phyloP scores from a whole-genome alignment of 2,329 filamentous ascomycete genomes.

The Fusarium sp. region DNA sequence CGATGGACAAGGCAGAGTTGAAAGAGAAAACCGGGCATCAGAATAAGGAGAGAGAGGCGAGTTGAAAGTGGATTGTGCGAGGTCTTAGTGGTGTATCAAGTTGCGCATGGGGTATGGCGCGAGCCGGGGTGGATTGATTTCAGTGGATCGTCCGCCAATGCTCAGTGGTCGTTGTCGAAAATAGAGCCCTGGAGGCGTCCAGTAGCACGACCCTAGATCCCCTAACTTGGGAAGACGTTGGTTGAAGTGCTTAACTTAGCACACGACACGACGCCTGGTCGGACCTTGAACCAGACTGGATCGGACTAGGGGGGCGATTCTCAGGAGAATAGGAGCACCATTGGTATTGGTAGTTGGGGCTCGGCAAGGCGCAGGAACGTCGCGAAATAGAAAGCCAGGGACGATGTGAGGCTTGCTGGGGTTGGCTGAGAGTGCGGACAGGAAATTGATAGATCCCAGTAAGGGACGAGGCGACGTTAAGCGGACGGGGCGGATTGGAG shows the following conservation, averaged over 20 bases:
- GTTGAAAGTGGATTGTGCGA: slow-evolving; percentile 38
- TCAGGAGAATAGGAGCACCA: slow-evolving; percentile 41
- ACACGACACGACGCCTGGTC: slow-evolving; percentile 5
- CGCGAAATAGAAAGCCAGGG: slow-evolving; percentile 30
- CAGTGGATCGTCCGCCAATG: slow-evolving; percentile 28
- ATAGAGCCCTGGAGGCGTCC: slow-evolving; percentile 43
- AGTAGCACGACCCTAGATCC: slow-evolving; percentile 41
- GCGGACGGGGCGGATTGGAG: slow-evolving; percentile 24
- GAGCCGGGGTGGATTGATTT: slow-evolving; percentile 37
- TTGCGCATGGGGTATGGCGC: slow-evolving; percentile 48
- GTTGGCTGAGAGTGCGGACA: slow-evolving; percentile 8
- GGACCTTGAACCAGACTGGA: slow-evolving; percentile 16
- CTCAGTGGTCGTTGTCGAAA: slow-evolving; percentile 34
- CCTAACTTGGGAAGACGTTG: slow-evolving; percentile 33
- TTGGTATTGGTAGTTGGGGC: slow-evolving; percentile 19
- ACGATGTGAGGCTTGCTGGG: slow-evolving; percentile 36
- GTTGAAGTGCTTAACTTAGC: slow-evolving; percentile 6
- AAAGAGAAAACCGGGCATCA: slow-evolving; percentile 63
- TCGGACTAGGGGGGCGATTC: slow-evolving; percentile 13
- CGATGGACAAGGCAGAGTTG: slow-evolving; percentile 62
- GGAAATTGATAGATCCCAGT: slow-evolving; percentile 43
- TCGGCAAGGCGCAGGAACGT: slow-evolving; percentile 27
- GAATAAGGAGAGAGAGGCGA: slow-evolving; percentile 46
- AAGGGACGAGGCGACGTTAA: slow-evolving; percentile 45
- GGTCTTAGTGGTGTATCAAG: slow-evolving; percentile 37